Conservation (phyloP, 352 stramenopile species). For the Globisporangium uncinulatum region DNA sequence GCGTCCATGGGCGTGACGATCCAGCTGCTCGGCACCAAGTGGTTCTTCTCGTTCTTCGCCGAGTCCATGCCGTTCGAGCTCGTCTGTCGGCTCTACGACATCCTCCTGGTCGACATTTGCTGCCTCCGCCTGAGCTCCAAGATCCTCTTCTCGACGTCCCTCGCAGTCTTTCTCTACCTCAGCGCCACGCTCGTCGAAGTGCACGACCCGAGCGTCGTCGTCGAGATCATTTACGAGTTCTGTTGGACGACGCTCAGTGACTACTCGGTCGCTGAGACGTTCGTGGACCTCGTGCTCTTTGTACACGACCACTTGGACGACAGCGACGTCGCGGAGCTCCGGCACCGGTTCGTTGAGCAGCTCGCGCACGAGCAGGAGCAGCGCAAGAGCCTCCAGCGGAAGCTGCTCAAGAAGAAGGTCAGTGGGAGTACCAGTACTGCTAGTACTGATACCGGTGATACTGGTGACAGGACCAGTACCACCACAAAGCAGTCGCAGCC, state of each 20-base stretch:
- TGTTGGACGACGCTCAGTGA: slow-evolving; percentile 65
- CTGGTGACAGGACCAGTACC: slow-evolving; percentile 5
- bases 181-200: slow-evolving; percentile 66
- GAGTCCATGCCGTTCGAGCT: slow-evolving; percentile 79
- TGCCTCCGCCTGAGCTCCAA: slow-evolving; percentile 43
- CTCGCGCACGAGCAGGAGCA: slow-evolving; percentile 55
- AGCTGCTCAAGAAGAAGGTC: slow-evolving; percentile 34
- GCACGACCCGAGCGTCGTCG: slow-evolving; percentile 62
- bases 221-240: slow-evolving; percentile 79
- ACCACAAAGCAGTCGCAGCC: slow-evolving; percentile 15
- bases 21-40: slow-evolving; percentile 77
- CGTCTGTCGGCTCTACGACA: slow-evolving; percentile 71
- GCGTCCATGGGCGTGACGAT: slow-evolving; percentile 54
- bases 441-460: no score
- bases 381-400: slow-evolving; percentile 40
- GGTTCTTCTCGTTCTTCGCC: slow-evolving; percentile 84
- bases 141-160: slow-evolving; percentile 69
- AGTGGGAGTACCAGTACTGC: slow-evolving; percentile 13
- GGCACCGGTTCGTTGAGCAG: slow-evolving; percentile 51
- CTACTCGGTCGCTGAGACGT: slow-evolving; percentile 66
- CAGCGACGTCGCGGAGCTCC: slow-evolving; percentile 39
- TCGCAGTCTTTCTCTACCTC: slow-evolving; percentile 72
- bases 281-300: slow-evolving; percentile 69
- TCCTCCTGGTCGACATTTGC: slow-evolving; percentile 71
- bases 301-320: slow-evolving; percentile 62